These are phyloP conservation scores for Amanita rubescens DNA, from an alignment of 768 basidiomycete species.

Conservation along the genomic window DNA sequence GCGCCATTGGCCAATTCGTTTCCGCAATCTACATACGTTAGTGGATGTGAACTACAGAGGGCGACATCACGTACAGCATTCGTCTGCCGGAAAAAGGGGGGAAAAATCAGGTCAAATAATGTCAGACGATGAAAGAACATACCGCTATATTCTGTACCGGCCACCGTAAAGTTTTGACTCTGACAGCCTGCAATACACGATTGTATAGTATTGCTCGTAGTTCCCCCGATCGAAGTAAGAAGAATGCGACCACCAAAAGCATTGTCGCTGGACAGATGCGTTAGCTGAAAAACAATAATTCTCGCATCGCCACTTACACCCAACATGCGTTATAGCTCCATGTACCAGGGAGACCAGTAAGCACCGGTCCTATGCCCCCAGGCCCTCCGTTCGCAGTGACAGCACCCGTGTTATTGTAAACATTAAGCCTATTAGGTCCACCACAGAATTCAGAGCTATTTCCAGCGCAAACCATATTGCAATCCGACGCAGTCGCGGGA, in stretches of 20 bases:
- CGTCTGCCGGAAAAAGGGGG: constrained; percentile 15
- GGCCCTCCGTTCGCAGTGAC: constrained; percentile 23
- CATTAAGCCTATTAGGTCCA: constrained; percentile 57
- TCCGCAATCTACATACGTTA: constrained; percentile 51
- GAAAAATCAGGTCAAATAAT: constrained; percentile 3
- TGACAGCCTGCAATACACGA: constrained; percentile 55
- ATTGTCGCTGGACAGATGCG: constrained; percentile 40
- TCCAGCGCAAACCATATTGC: constrained; percentile 61
- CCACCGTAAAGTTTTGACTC: constrained; percentile 50
- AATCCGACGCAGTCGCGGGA: constrained; percentile 42
- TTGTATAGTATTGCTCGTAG: constrained; percentile 44
- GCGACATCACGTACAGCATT: constrained; percentile 36
- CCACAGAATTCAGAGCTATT: constrained; percentile 64
- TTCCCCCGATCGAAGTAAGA: constrained; percentile 17
- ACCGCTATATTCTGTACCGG: constrained; percentile 64
- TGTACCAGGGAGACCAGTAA: constrained; percentile 39
- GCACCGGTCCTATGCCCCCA: constrained; percentile 39
- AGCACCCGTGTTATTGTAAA: constrained; percentile 68
- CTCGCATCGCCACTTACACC: constrained; percentile 33
- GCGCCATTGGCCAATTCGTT: constrained; percentile 58
- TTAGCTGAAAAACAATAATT: not conserved
- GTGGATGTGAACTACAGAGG: not conserved
- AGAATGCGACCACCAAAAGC: constrained; percentile 61
- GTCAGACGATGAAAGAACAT: constrained; percentile 16
- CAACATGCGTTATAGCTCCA: constrained; percentile 64